Conservation (phyloP, 805 yeast species). For the Pichia eremophila region DNA sequence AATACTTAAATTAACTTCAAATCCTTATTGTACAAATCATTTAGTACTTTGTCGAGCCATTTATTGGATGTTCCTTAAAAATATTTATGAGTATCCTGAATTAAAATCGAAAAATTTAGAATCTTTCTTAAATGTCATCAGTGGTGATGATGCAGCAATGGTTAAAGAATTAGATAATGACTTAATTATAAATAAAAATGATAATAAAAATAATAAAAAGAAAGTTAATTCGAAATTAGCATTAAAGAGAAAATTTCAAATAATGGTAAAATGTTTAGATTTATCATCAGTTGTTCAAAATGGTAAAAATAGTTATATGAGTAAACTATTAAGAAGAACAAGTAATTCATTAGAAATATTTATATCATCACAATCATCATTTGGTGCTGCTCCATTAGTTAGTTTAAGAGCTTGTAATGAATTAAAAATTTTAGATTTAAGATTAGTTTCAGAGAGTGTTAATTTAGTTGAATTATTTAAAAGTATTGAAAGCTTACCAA, state of each 20-base stretch:
- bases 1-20: constrained; percentile 27
- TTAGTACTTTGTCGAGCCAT: constrained; percentile 54
- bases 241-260: constrained; percentile 33
- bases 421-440: constrained; percentile 60
- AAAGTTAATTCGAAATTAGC: constrained; percentile 1
- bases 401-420: constrained; percentile 63
- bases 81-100: constrained; percentile 54
- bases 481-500: constrained; percentile 54
- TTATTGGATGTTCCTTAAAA: constrained; percentile 51
- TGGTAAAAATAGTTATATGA: constrained; percentile 86
- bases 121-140: constrained; percentile 49
- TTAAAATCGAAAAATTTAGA: constrained; percentile 61
- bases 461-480: constrained; percentile 71
- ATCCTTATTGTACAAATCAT: constrained; percentile 36
- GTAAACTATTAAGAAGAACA: constrained; percentile 73
- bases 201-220: not conserved
- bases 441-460: constrained; percentile 85
- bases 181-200: not conserved
- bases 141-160: constrained; percentile 14
- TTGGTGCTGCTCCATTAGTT: constrained; percentile 85
- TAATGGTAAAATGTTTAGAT: constrained; percentile 56
- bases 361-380: constrained; percentile 90
- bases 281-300: constrained; percentile 75
- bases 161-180: not conserved
- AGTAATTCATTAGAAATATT: constrained; percentile 55